These are phyloP conservation scores for Sphagnum fallax DNA, from an alignment of 228 moss, liverwort and hornwort genomes.

Conservation along the genomic window DNA sequence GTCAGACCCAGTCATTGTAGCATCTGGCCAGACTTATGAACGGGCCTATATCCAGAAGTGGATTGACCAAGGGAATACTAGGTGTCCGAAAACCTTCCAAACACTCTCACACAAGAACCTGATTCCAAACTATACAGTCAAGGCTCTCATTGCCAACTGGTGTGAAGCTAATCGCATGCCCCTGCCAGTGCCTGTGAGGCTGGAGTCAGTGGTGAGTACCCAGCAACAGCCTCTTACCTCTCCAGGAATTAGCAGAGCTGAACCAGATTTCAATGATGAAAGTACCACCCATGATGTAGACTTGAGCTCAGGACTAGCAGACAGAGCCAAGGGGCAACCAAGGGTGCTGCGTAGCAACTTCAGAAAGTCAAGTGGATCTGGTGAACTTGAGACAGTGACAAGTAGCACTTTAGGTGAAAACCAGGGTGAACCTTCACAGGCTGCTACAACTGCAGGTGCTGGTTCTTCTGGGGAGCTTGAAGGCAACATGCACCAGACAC, in stretches of 20 bases:
- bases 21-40: constrained; percentile 96
- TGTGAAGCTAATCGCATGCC: constrained; percentile 80
- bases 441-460: constrained; percentile 14
- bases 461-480: constrained; percentile 18
- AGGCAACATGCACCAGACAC: neutral
- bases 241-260: constrained; percentile 10
- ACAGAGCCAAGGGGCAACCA: constrained; percentile 21
- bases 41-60: constrained; percentile 86
- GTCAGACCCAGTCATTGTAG: constrained; percentile 96
- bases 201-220: constrained; percentile 32
- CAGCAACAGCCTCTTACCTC: constrained; percentile 22
- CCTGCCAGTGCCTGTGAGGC: constrained; percentile 58
- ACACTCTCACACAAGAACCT: constrained; percentile 71
- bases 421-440: constrained; percentile 52
- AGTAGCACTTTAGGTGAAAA: constrained; percentile 40
- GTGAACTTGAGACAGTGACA: constrained; percentile 47
- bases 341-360: constrained; percentile 33
- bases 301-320: neutral
- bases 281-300: too few species aligned
- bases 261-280: constrained; percentile 31
- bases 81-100: constrained; percentile 86
- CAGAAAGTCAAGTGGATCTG: constrained; percentile 22
- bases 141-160: constrained; percentile 96
- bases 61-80: constrained; percentile 70
- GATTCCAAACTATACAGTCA: constrained; percentile 97